Evolutionary conservation across 108 stramenopile genomes (phyloP).

Genomic region (Parietichytrium sp.): DNA sequence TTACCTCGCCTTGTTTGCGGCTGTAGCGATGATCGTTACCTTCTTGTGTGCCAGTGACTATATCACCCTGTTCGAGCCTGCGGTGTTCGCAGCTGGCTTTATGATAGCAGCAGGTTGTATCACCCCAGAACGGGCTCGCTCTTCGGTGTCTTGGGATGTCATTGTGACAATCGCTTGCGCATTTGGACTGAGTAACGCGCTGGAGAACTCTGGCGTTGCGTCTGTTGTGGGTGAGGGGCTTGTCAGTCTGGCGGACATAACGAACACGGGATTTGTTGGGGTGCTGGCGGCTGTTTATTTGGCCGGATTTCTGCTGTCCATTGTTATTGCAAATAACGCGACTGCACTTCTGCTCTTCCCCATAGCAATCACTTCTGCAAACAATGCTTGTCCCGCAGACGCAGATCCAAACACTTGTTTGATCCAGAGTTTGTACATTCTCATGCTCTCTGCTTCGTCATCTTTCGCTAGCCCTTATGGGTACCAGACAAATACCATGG

Average conservation of each 20-base stretch:
- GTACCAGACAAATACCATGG: conserved; percentile 35
- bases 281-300: conserved; percentile 24
- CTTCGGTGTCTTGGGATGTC: conserved; percentile 26
- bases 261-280: not conserved
- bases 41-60: not conserved
- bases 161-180: conserved; percentile 29
- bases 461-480: conserved; percentile 4
- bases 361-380: conserved; percentile 10
- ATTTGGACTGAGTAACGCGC: conserved; percentile 39
- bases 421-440: not conserved
- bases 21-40: not conserved
- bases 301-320: conserved; percentile 19
- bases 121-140: conserved; percentile 6
- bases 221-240: not conserved
- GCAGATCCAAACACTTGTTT: not conserved
- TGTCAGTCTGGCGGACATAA: not conserved
- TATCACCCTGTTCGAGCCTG: not conserved
- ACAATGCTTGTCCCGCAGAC: conserved; percentile 23
- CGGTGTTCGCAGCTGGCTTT: not conserved
- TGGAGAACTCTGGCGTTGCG: not conserved
- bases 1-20: not conserved
- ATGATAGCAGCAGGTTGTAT: not conserved
- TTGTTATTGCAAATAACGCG: not conserved
- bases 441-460: not conserved
- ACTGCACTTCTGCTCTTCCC: conserved; percentile 12